Evolutionary conservation across 176 grass and related monocot species (phyloP), one percentile per base, ranked within the genome.

Genomic region (Urochloa ruziziensis): DNA sequence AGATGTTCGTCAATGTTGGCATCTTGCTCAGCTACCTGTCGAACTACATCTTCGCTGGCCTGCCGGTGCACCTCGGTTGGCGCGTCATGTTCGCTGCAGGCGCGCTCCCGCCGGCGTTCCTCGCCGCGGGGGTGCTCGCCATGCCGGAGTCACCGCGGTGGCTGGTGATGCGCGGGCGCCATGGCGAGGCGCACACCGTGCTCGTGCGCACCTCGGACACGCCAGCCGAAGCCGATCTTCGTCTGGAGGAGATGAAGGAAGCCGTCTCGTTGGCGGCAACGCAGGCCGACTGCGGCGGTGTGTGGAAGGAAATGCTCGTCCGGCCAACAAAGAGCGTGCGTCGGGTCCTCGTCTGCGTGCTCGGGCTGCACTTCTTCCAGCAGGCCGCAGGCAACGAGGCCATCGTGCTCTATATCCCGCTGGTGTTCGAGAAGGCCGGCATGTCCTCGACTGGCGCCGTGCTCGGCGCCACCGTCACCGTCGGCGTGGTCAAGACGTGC

Each of bases 141-240:
- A 86, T 94, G 91, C 91, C 91, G 24, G 92, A 94, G 76, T 94
- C 92, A 5, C 92, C 92, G 0, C 83, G 92, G 23, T 94, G 89
- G 86, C 92, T 94, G 7, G 77, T 76, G 62, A 82, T 94, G 86
- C 86, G 80, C 23, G 92, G 89, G 28, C 86, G 78, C 35, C 4
- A 81, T 65, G 71, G 0, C 0, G 70, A 73, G 0, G 70, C 51
- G 6, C 49, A 19, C 73, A 0, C 48, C 5, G 71, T 74, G 71
- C 71, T 74, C 2, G 1, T 35, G 10, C 48, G 71, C 48, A 74
- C 47, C 70, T 74, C 70, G 0, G 47, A 74, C 48, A 54, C 30
- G 2, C 0, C 47, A 2, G 71, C 9, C 0, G 71, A 74, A 28
- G 71, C 71, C 28, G 71, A 74, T 2, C 47, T 54, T 30, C 71